phyloP scores from a whole-genome alignment of 2,329 filamentous ascomycete species.

The Cyclaneusma minus region DNA sequence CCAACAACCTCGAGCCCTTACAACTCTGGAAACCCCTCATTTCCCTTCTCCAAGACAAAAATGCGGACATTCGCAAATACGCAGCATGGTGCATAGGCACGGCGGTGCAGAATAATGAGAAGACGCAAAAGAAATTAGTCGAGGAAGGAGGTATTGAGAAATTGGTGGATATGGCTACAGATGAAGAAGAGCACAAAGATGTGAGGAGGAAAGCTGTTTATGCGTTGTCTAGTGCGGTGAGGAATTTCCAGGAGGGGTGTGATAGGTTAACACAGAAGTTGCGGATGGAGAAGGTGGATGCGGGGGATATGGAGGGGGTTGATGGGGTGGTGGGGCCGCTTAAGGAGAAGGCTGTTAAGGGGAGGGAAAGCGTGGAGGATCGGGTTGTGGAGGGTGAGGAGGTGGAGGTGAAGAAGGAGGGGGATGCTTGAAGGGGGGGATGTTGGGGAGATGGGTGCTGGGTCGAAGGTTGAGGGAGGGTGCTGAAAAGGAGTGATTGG shows the following conservation, averaged over 20 bases:
- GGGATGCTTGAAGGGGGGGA: too few relatives aligned
- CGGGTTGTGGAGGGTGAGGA: background rate
- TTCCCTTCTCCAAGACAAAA: conserved; percentile 47
- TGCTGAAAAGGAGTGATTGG: too few relatives aligned
- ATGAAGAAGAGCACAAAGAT: conserved; percentile 39
- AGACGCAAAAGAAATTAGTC: conserved; percentile 58
- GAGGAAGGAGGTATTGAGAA: conserved; percentile 51
- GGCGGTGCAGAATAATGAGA: conserved; percentile 89
- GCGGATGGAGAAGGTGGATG: conserved; percentile 55
- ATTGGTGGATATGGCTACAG: conserved; percentile 49
- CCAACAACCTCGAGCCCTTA: conserved; percentile 75
- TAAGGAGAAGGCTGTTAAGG: conserved; percentile 39
- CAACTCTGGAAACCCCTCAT: conserved; percentile 73
- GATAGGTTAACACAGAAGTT: conserved; percentile 51
- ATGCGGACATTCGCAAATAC: conserved; percentile 62
- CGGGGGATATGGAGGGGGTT: conserved; percentile 73
- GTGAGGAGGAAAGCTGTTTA: conserved; percentile 80
- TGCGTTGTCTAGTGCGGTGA: conserved; percentile 68
- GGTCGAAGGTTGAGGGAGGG: too few relatives aligned
- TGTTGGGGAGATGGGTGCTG: too few relatives aligned
- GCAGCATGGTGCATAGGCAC: conserved; percentile 92
- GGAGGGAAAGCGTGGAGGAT: too few relatives aligned
- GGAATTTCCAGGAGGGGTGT: conserved; percentile 81
- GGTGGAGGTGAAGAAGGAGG: background rate
- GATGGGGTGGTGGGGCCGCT: conserved; percentile 59